Percentiles rank a stretch among this genome's conserved stretches.
These are phyloP conservation scores for Serendipita sp. DNA, from an alignment of 768 basidiomycete species.

Conservation along the genomic window DNA sequence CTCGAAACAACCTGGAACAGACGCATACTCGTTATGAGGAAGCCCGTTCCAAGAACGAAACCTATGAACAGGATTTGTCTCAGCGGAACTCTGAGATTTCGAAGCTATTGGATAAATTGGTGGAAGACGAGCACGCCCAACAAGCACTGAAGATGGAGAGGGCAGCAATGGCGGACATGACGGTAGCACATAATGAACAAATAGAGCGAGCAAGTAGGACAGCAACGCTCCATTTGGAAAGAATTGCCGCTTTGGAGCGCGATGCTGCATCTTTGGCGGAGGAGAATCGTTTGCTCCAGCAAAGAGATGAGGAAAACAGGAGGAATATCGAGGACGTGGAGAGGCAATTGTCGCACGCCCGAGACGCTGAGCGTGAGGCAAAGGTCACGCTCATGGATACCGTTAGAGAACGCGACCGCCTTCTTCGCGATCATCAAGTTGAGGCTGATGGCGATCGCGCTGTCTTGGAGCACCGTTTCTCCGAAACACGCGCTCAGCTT, in stretches of 20 bases:
- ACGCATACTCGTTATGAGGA: constrained; percentile 26
- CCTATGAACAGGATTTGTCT: constrained; percentile 54
- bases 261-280: constrained; percentile 10
- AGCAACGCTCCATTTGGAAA: not conserved
- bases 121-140: not conserved
- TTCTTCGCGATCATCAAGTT: constrained; percentile 72
- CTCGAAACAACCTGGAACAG: constrained; percentile 46
- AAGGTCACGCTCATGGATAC: constrained; percentile 51
- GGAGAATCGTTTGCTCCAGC: constrained; percentile 54
- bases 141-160: not conserved
- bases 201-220: not conserved
- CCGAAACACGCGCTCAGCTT: constrained; percentile 46
- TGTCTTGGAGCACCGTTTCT: constrained; percentile 76
- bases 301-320: constrained; percentile 46
- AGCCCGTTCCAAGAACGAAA: constrained; percentile 7
- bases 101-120: not conserved
- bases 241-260: not conserved
- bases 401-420: constrained; percentile 39
- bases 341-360: constrained; percentile 50
- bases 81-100: not conserved
- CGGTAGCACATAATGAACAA: not conserved
- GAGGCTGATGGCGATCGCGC: constrained; percentile 91
- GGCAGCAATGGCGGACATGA: not conserved
- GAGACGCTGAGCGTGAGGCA: constrained; percentile 56
- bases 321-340: constrained; percentile 61